Base-by-base conservation (phyloP, 1,284 basidiomycete species). In the Xerocomus amazonicus region DNA sequence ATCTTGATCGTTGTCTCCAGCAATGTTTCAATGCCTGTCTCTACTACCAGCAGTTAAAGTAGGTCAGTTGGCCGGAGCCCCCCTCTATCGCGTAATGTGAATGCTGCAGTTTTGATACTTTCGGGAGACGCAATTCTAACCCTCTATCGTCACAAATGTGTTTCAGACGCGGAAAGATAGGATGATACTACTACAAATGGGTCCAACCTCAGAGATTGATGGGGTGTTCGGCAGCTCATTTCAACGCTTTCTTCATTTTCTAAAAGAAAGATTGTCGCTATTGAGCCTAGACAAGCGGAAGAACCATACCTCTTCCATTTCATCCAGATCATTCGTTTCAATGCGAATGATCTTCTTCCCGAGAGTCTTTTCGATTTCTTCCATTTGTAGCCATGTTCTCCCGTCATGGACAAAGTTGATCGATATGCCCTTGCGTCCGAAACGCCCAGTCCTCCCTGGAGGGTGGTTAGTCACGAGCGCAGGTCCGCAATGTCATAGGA, bases 381-480 rank as follows among this genome's bases (percentile, higher is more conserved):
- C 79, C 82, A 97, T 93, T 65, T 94, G 88, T 58, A 78, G 56
- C 82, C 86, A 91, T 7, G 92, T 93, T 67, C 76, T 75, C 62
- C 84, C 76, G 72, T 97, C 86, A 67, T 96, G 91, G 17, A 96
- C 92, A 62, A 97, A 97, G 67, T 96, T 96, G 65, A 97, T 89
- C n/a, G 93, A 92, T 51, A 96, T 89, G 8, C 95, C 94, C 68
- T 92, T 93, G 48, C 95, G 84, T 47, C 94, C 94, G 68, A 97
- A 97, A 42, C 94, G 87, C 54, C 95, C 94, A 43, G 94, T 97
- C 48, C 94, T 90, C 48, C 93, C 92, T 94, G 45, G 51, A 46
- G 48, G 19, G 2, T 4, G n/a, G 29, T 12, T 9, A 13, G 9
- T 62, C 44, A 61, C 4, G 45, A 3, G 14, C 2, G 2, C 19